Evolutionary conservation across 768 basidiomycete genomes (phyloP).

Genomic region (Lactarius vividus): DNA sequence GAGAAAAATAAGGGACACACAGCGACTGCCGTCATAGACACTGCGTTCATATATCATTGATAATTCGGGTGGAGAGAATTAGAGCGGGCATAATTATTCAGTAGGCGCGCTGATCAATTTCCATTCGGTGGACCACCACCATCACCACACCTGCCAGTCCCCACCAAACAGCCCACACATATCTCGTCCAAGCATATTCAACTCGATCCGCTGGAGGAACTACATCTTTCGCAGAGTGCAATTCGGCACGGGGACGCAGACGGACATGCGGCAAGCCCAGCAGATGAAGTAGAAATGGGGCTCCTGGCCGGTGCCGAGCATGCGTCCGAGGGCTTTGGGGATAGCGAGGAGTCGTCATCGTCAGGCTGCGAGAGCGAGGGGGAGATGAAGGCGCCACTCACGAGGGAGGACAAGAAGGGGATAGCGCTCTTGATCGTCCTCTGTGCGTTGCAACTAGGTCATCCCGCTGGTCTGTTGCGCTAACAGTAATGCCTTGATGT

Average conservation of each 20-base stretch:
- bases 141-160: neutral
- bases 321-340: constrained; percentile 26
- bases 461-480: neutral
- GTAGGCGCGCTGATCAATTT: neutral
- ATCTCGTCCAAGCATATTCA: neutral
- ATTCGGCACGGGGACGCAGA: neutral
- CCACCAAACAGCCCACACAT: neutral
- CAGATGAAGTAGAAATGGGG: constrained; percentile 30
- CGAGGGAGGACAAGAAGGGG: constrained; percentile 42
- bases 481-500: neutral
- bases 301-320: constrained; percentile 27
- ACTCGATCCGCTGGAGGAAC: constrained; percentile 21
- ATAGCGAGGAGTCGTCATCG: neutral
- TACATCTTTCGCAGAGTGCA: constrained; percentile 15
- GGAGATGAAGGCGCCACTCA: constrained; percentile 15
- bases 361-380: neutral
- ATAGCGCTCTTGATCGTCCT: constrained; percentile 47
- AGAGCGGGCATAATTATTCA: neutral
- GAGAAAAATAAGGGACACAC: neutral
- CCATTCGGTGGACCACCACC: neutral
- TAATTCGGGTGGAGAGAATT: neutral
- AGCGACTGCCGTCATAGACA: neutral
- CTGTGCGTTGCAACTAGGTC: constrained; percentile 38
- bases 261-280: constrained; percentile 6
- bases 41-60: neutral